Evolutionary conservation across 768 basidiomycete species (phyloP).

Genomic region (Gelatoporia subvermispora): DNA sequence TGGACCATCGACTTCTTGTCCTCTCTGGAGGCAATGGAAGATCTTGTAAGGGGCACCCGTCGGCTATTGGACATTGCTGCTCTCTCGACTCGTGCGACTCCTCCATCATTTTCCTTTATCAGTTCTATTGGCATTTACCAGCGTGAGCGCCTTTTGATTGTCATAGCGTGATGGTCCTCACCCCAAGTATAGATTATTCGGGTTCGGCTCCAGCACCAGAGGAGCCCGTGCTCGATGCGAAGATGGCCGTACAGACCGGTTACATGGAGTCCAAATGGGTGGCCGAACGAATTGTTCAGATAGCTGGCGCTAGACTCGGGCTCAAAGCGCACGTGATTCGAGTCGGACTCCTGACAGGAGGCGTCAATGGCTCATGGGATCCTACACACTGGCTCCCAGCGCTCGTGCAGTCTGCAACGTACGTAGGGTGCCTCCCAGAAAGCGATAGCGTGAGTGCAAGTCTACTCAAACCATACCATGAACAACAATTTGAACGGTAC

Average conservation of each 20-base stretch:
- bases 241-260: slow-evolving; percentile 16
- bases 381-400: slow-evolving; percentile 40
- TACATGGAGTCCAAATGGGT: slow-evolving; percentile 37
- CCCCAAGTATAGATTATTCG: neutral
- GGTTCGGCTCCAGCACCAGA: neutral
- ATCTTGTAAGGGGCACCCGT: neutral
- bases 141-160: neutral
- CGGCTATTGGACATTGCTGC: neutral
- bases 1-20: slow-evolving; percentile 1
- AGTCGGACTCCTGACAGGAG: slow-evolving; percentile 40
- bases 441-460: neutral
- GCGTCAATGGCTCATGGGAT: slow-evolving; percentile 38
- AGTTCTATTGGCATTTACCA: neutral
- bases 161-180: neutral
- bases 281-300: slow-evolving; percentile 31
- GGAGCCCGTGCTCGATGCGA: slow-evolving; percentile 1
- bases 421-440: slow-evolving; percentile 4
- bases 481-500: neutral
- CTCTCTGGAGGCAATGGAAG: neutral
- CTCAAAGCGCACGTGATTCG: slow-evolving; percentile 29
- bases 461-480: neutral
- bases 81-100: neutral
- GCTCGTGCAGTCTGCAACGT: slow-evolving; percentile 21
- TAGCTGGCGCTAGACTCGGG: slow-evolving; percentile 23
- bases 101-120: neutral